These are phyloP conservation scores for Venturiaceae sp. DNA, from an alignment of 2,329 filamentous ascomycete species.

Conservation along the genomic window DNA sequence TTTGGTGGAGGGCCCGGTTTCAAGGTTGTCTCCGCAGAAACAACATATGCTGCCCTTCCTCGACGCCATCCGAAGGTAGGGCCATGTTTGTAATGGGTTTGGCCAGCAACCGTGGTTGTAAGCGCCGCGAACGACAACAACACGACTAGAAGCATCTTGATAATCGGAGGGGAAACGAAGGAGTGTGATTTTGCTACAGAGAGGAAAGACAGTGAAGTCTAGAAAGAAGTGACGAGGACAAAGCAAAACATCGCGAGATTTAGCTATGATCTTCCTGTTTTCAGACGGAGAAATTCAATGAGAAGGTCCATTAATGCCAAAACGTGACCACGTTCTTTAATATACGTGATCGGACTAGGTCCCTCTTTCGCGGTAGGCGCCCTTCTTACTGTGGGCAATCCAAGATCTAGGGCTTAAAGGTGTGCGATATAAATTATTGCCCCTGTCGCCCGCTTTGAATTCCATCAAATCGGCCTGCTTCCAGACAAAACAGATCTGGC, in stretches of 20 bases:
- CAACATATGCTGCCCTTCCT: neutral
- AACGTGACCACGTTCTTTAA: too few species aligned
- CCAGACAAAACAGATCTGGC: neutral
- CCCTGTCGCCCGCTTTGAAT: neutral
- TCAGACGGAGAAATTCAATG: neutral
- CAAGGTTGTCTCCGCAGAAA: conserved; percentile 4
- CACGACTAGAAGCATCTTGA: neutral
- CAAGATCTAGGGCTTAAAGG: neutral
- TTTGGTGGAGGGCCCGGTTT: neutral
- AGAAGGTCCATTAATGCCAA: neutral
- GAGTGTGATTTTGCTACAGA: neutral
- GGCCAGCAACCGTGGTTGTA: neutral
- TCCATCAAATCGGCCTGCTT: neutral
- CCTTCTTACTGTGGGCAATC: neutral
- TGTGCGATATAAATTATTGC: neutral
- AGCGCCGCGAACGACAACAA: neutral
- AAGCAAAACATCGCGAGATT: neutral
- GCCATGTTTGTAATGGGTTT: neutral
- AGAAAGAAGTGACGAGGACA: neutral
- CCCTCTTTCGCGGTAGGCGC: too few species aligned
- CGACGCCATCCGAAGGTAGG: neutral
- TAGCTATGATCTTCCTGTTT: neutral
- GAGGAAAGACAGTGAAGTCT: neutral
- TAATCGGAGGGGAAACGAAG: neutral
- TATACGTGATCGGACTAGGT: too few species aligned